phyloP scores from a whole-genome alignment of 345 rosid genomes.

The Nephelium lappaceum region DNA sequence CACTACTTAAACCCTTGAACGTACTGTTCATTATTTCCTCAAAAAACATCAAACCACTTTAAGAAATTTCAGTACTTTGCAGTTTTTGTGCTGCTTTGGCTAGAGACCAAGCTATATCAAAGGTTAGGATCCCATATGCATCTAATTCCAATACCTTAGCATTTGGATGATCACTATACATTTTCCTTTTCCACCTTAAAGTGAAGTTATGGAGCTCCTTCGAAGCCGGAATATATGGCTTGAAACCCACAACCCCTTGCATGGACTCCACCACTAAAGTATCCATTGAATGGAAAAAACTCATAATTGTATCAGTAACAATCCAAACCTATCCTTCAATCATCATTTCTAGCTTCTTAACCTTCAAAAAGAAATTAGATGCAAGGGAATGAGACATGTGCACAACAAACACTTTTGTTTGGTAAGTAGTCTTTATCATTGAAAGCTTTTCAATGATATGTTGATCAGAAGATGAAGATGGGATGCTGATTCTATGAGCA shows the following conservation, averaged over 20 bases:
- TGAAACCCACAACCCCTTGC: slow-evolving; percentile 49
- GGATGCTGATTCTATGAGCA: background rate
- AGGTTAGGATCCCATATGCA: slow-evolving; percentile 33
- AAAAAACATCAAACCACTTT: background rate
- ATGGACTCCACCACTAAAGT: slow-evolving; percentile 19
- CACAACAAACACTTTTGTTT: slow-evolving; percentile 23
- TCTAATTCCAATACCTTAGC: slow-evolving; percentile 14
- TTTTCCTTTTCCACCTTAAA: slow-evolving; percentile 27
- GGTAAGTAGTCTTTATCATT: slow-evolving; percentile 15
- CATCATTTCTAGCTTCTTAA: slow-evolving; percentile 28
- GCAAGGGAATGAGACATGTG: slow-evolving; percentile 25
- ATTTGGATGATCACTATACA: background rate
- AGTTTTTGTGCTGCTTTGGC: slow-evolving; percentile 33
- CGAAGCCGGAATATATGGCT: slow-evolving; percentile 31
- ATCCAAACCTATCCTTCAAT: slow-evolving; percentile 43
- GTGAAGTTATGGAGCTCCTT: slow-evolving; percentile 37
- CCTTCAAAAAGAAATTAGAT: slow-evolving; percentile 27
- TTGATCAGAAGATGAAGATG: slow-evolving; percentile 4
- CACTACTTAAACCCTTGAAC: background rate
- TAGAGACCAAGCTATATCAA: slow-evolving; percentile 32
- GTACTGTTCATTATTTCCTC: background rate
- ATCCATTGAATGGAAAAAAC: background rate
- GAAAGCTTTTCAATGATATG: slow-evolving; percentile 11
- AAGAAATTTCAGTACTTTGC: background rate
- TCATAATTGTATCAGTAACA: slow-evolving; percentile 24